Conservation (phyloP, 129 eudicot species). For the Heracleum sosnowskyi region DNA sequence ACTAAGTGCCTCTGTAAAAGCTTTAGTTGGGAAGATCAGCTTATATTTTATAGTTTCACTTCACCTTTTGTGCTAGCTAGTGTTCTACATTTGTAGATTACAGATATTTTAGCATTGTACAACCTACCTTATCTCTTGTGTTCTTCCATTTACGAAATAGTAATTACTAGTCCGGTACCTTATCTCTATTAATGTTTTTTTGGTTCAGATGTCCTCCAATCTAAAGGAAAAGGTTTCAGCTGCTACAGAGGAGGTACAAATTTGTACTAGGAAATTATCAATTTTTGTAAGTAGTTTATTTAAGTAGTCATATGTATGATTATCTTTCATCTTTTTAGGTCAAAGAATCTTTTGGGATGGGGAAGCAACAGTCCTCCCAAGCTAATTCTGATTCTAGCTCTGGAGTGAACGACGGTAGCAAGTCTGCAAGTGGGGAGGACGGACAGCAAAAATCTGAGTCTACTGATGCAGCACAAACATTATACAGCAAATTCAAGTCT, state of each 20-base stretch:
- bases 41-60: neutral
- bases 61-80: neutral
- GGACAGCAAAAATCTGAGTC: conserved; percentile 49
- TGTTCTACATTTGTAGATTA: neutral
- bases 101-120: neutral
- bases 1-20: neutral
- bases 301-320: conserved; percentile 8
- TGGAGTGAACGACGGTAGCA: conserved; percentile 25
- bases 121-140: neutral
- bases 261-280: neutral
- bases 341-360: conserved; percentile 61
- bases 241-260: conserved; percentile 72
- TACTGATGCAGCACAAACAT: conserved; percentile 40
- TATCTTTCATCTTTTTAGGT: conserved; percentile 33
- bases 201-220: conserved; percentile 52
- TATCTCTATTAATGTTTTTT: neutral
- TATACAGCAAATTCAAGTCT: conserved; percentile 62
- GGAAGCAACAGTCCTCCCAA: conserved; percentile 52
- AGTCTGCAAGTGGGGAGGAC: conserved; percentile 40
- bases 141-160: neutral
- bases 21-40: neutral
- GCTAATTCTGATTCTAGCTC: conserved; percentile 31
- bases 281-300: neutral
- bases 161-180: neutral
- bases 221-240: conserved; percentile 76